Base-by-base conservation (phyloP, 805 yeast species). In the Suhomyces sp. region DNA sequence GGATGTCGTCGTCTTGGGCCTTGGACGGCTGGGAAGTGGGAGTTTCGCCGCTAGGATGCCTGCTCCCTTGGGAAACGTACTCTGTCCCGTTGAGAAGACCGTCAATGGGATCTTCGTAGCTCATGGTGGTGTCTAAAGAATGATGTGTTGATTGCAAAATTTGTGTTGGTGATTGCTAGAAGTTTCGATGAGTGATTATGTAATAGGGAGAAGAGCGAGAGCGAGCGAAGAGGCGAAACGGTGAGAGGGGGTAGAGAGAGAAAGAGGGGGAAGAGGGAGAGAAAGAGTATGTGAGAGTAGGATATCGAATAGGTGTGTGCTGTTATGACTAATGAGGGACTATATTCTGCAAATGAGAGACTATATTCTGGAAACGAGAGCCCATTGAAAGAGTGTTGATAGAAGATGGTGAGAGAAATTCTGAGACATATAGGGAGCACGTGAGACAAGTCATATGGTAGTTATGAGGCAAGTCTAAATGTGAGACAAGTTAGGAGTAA, bases 1-100 rank as follows among this genome's bases (percentile, higher is more conserved):
- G 65, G 45, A 63, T 59, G 35, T 64, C 65, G 50, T 65, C 55
- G 52, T 67, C 59, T 23, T 47, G 27, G 38, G 17, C 40, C 31
- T 27, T 38, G 27, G 29, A 17, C 24, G 15, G 24, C 27, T 31
- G 24, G 23, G 23, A n/a, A 22, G 44, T 35, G 38, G 33, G 10
- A 12, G 23, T 26, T 26, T 24, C 46, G 9, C 36, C 35, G n/a
- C 33, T 24, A 26, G 47, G 47, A 44, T 44, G 35, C 47, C 47
- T 27, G 47, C 47, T 44, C 47, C 29, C 36, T 13, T 26, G 15
- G 38, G 47, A 17, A 12, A 17, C 26, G 47, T 33, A 24, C 22
- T 29, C 41, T 22, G 15, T n/a, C 12, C 19, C 17, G 27, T 23
- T 31, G 22, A 46, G 48, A 19, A 46, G 48, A 24, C 31, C 48